Percentiles rank a stretch among this genome's conserved stretches.
Evolutionary conservation across 768 basidiomycete genomes (phyloP).

Genomic region (Coprinopsis cinerea): DNA sequence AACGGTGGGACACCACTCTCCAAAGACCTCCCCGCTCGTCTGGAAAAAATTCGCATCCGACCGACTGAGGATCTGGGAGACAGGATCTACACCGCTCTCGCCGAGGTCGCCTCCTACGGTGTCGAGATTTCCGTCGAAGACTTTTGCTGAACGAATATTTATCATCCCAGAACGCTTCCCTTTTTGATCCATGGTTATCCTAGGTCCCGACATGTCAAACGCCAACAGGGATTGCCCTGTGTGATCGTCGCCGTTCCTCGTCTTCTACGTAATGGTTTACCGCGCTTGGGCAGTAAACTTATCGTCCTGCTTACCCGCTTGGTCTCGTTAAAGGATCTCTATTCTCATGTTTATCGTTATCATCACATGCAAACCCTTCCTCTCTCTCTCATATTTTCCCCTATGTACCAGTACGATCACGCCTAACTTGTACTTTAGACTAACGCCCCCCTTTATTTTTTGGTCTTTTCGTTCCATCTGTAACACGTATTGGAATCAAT

Average conservation of each 20-base stretch:
- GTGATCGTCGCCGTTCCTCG: too few species aligned
- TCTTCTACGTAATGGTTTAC: too few species aligned
- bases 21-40: conserved; percentile 19
- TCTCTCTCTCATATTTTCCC: too few species aligned
- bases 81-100: conserved; percentile 21
- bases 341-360: too few species aligned
- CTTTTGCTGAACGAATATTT: background rate
- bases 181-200: background rate
- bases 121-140: conserved; percentile 21
- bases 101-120: conserved; percentile 22
- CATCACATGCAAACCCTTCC: too few species aligned
- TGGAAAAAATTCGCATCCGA: conserved; percentile 23
- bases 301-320: too few species aligned
- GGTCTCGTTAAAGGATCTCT: too few species aligned
- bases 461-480: conserved; percentile 27
- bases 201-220: too few species aligned
- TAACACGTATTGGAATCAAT: conserved; percentile 2
- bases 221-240: too few species aligned
- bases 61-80: conserved; percentile 19
- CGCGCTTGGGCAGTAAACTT: too few species aligned
- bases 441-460: background rate
- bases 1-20: conserved; percentile 5
- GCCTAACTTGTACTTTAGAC: too few species aligned
- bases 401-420: too few species aligned
- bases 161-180: background rate